Evolutionary conservation across 2,329 filamentous ascomycete species (phyloP), one percentile per base, ranked within the genome.

Genomic region (Alternaria metachromatica): DNA sequence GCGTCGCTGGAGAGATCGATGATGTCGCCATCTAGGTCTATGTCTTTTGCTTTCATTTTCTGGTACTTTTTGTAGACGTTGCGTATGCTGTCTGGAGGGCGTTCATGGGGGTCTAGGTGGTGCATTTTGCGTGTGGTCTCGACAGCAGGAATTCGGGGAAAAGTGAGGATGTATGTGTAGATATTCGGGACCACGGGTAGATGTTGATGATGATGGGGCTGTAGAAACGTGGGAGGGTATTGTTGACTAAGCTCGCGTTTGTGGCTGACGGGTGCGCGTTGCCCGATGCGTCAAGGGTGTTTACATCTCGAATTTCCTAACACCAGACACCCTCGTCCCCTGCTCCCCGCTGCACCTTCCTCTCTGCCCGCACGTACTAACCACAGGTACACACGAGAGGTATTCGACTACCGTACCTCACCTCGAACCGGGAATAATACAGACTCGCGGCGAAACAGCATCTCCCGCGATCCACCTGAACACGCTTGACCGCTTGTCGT

Each of bases 21-120:
- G 64, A 90, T 72, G 72, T 75, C 69, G 75, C 65, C 15, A 67
- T 79, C 72, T 61, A 90, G 83, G 9, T 85, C 82, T 7, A 84
- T 78, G 67, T 89, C 85, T 5, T 80, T 45, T 13, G 55, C 41
- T 37, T 89, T 86, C 41, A 88, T 84, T 67, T 87, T 90, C 23
- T 90, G 88, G 71, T 90, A 93, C 45, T 82, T 82, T 79, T 97
- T 97, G 87, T 93, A 97, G 58, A 89, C 82, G 49, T 86, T 82
- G 65, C 90, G 89, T 69, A 97, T 84, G 54, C 84, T 80, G 12
- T 89, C 87, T 4, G 94, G 92, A 2, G 94, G 92, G 71, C 90
- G 89, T 78, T 93, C 89, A 77, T 95, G 88, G 26, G 94, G 90
- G 80, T 97, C 91, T 3, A 94, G 83, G 41, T 65, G 25, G 25